A percentile compares a stretch with the other conserved stretches of the same genome.
Conservation (phyloP, 2,329 filamentous ascomycete species). For the Dichotomopilus funicola region DNA sequence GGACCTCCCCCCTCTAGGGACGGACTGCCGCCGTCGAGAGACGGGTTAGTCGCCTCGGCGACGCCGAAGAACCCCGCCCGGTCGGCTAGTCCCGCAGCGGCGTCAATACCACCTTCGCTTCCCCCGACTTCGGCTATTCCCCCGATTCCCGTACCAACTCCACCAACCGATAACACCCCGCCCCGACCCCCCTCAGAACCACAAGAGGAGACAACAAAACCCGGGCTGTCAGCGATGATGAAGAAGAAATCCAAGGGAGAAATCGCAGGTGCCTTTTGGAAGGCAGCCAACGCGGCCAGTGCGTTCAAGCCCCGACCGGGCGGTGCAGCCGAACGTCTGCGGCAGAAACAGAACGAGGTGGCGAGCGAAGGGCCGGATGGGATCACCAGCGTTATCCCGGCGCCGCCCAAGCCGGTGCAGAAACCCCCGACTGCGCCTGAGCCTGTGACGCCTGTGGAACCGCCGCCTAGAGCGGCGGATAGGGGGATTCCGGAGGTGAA, state of each 20-base stretch:
- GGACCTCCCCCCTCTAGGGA: too few species aligned
- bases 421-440: conserved; percentile 26
- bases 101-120: conserved; percentile 25
- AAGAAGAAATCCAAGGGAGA: conserved; percentile 70
- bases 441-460: conserved; percentile 29
- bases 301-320: conserved; percentile 83
- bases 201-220: conserved; percentile 48
- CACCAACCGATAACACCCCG: conserved; percentile 22
- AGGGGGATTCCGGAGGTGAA: conserved; percentile 51
- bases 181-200: conserved; percentile 27
- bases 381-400: conserved; percentile 80
- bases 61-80: conserved; percentile 15
- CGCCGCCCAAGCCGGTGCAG: conserved; percentile 51
- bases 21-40: too few species aligned
- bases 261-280: conserved; percentile 69
- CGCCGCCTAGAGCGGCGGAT: conserved; percentile 27
- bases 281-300: conserved; percentile 65
- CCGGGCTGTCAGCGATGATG: conserved; percentile 85
- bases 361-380: conserved; percentile 71
- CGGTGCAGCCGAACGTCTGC: conserved; percentile 74
- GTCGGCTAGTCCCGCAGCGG: conserved; percentile 16
- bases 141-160: conserved; percentile 13
- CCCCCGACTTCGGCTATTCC: conserved; percentile 20
- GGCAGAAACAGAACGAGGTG: conserved; percentile 49
- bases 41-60: neutral